phyloP scores from a whole-genome alignment of 371 early-diverging fungal species.

The Massospora cicadina region DNA sequence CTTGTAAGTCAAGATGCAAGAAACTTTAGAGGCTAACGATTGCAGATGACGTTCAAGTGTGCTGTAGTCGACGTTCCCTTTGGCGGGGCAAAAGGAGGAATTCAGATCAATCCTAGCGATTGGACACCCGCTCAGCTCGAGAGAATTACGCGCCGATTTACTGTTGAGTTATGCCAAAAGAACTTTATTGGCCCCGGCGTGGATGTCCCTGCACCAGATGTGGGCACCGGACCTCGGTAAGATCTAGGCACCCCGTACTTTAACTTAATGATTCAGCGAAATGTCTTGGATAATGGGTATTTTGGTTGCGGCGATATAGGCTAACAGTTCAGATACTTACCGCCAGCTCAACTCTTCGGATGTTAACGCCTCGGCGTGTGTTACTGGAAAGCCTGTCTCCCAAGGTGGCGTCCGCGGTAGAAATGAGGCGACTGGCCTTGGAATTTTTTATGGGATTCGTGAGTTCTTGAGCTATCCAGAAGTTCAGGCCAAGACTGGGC shows the following conservation, averaged over 20 bases:
- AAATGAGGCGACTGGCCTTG: slow-evolving; percentile 77
- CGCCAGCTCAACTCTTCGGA: slow-evolving; percentile 70
- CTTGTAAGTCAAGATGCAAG: too few relatives aligned
- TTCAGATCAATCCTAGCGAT: slow-evolving; percentile 13
- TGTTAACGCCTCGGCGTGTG: slow-evolving; percentile 69
- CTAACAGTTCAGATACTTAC: slow-evolving; percentile 42
- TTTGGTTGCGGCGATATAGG: background rate
- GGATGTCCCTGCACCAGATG: slow-evolving; percentile 72
- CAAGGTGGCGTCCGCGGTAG: slow-evolving; percentile 82
- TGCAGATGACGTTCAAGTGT: slow-evolving; percentile 76
- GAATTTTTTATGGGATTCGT: slow-evolving; percentile 70
- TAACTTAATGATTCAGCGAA: slow-evolving; percentile 28
- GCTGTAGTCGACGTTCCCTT: slow-evolving; percentile 78
- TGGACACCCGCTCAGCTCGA: slow-evolving; percentile 50
- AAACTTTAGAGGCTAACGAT: too few relatives aligned
- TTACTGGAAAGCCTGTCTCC: slow-evolving; percentile 75
- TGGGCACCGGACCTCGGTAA: slow-evolving; percentile 46
- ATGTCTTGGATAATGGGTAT: slow-evolving; percentile 71
- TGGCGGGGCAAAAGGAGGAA: slow-evolving; percentile 12
- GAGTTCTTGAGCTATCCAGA: slow-evolving; percentile 68
- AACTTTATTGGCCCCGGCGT: slow-evolving; percentile 38
- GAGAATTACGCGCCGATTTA: slow-evolving; percentile 74
- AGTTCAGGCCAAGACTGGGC: slow-evolving; percentile 52
- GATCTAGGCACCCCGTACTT: background rate
- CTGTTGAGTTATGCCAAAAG: slow-evolving; percentile 82